These are phyloP conservation scores for Bipolaris cookei DNA, from an alignment of 2,329 filamentous ascomycete genomes.

Conservation along the genomic window DNA sequence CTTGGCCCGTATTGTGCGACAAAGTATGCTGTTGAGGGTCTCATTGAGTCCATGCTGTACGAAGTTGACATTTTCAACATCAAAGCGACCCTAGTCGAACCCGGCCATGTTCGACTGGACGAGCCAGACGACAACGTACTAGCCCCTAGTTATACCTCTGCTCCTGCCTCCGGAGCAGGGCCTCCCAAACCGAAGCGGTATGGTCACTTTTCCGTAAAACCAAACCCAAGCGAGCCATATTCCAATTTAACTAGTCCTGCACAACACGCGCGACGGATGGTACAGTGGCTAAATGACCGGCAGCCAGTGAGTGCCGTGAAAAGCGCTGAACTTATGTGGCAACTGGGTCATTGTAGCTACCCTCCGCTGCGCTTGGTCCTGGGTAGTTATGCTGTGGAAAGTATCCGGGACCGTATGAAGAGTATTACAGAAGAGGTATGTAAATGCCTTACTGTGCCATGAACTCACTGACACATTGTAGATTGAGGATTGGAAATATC, in stretches of 20 bases:
- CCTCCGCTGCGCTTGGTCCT: slow-evolving; percentile 86
- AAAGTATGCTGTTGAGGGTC: slow-evolving; percentile 94
- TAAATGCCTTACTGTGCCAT: neutral
- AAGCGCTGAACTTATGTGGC: slow-evolving; percentile 90
- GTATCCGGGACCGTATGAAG: slow-evolving; percentile 85
- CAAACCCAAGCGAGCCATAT: slow-evolving; percentile 78
- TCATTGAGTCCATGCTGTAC: slow-evolving; percentile 96
- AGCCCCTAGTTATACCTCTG: slow-evolving; percentile 29
- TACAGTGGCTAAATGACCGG: slow-evolving; percentile 91
- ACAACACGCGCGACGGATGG: slow-evolving; percentile 85
- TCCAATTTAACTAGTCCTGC: slow-evolving; percentile 78
- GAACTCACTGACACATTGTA: slow-evolving; percentile 3
- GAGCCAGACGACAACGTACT: slow-evolving; percentile 66
- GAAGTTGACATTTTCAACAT: slow-evolving; percentile 92
- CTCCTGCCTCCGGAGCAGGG: slow-evolving; percentile 41
- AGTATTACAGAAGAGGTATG: slow-evolving; percentile 89
- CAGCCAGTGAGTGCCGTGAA: slow-evolving; percentile 93
- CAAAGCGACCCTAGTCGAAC: slow-evolving; percentile 91
- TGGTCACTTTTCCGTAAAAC: slow-evolving; percentile 91
- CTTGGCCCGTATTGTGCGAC: slow-evolving; percentile 94
- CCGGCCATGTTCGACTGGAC: slow-evolving; percentile 85
- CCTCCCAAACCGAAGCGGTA: slow-evolving; percentile 70
- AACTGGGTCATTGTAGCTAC: slow-evolving; percentile 92
- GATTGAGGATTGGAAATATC: slow-evolving; percentile 40
- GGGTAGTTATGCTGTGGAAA: slow-evolving; percentile 94